Evolutionary conservation across 139 green algal species (phyloP), one percentile per base, ranked within the genome.

Genomic region (Chlamydomonas applanata): DNA sequence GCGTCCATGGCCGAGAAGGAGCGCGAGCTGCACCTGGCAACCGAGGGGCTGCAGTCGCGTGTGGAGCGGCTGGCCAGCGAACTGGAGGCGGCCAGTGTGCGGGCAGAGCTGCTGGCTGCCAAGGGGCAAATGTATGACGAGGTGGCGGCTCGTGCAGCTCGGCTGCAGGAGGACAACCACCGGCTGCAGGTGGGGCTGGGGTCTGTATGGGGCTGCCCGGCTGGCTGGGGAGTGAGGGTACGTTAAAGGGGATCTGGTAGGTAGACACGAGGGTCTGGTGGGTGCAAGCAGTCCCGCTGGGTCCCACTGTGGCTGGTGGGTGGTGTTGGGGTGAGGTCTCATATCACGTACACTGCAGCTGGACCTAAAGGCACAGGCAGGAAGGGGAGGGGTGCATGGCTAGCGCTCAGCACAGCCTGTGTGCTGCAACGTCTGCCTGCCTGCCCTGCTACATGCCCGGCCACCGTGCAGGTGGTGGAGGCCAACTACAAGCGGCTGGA

Each of bases 51-150:
- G 2, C 79, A 81, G 74, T 73, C 77, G 20, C 63, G 81, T 24
- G 74, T 86, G 20, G 69, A 82, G 44, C 69, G 81, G 4, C 64
- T 86, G 54, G 67, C 81, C 20, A 76, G 69, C 22, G 81, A 86
- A 73, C 73, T 86, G 54, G 76, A 86, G 73, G 13, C 24, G 29
- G 63, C 76, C 11, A 77, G 69, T 45, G 54, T 84, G 24, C 53
- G 73, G 3, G 64, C 59, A 30, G 77, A 87, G 82, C 67, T 87
- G 60, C 66, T 69, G 59, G 40, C 19, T 34, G 82, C 82, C 36
- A 87, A 87, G 67, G 82, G 82, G n/a, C 44, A 69, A 2, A 82
- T 87, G 82, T 87, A 84, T 40, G 82, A 87, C 49, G 74, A 87
- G 69, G 64, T 87, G 64, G 68, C 68, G 27, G 45, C 52, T 11